phyloP scores from a whole-genome alignment of 495 filamentous ascomycete genomes.

The Paragyromitra xinjiangensis region DNA sequence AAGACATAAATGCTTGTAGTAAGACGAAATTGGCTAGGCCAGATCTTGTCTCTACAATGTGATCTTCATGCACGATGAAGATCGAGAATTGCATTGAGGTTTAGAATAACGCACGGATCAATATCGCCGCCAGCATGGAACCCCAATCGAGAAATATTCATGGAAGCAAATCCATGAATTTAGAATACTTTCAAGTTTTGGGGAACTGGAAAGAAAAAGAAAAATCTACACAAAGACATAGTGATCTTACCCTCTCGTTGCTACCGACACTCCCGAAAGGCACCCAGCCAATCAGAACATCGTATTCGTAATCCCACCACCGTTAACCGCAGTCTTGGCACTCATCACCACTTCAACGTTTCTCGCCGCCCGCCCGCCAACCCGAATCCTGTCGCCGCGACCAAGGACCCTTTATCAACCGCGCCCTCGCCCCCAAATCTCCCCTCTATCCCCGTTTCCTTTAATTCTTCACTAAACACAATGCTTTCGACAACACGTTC shows the following conservation, averaged over 20 bases:
- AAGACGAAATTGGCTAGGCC: neutral
- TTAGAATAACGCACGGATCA: neutral
- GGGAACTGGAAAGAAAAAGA: neutral
- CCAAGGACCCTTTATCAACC: constrained; percentile 33
- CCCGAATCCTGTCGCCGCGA: constrained; percentile 16
- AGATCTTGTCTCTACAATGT: neutral
- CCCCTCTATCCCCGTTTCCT: constrained; percentile 8
- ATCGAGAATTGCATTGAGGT: neutral
- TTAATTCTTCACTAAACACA: constrained; percentile 11
- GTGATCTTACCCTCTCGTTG: neutral
- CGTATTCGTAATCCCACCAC: constrained; percentile 41
- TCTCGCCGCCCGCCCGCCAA: constrained; percentile 43
- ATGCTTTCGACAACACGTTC: constrained; percentile 55
- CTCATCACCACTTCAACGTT: constrained; percentile 27
- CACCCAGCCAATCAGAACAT: constrained; percentile 30
- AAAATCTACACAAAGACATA: neutral
- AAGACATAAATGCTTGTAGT: neutral
- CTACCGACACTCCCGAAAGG: neutral
- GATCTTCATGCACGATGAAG: neutral
- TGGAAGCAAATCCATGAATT: neutral
- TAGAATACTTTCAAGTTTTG: neutral
- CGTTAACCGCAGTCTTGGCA: constrained; percentile 44
- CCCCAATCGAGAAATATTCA: neutral
- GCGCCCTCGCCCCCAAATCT: constrained; percentile 2
- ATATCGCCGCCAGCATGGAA: neutral